A percentile compares a stretch with the other conserved stretches of the same genome.
Evolutionary conservation across 805 yeast genomes (phyloP).

Genomic region (Candida manassasensis): DNA sequence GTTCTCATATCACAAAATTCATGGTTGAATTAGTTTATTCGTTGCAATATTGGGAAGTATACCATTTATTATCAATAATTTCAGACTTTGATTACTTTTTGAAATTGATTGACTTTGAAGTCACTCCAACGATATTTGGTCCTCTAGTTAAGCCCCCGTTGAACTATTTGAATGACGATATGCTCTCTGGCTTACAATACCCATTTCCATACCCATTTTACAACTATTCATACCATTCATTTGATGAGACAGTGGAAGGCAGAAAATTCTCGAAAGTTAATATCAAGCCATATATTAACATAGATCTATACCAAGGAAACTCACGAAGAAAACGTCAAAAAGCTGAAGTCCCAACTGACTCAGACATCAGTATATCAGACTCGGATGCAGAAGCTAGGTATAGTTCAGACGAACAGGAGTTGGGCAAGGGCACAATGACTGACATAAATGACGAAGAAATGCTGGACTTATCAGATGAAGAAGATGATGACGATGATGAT

Average conservation of each 20-base stretch:
- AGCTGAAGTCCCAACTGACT: background rate
- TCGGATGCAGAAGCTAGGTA: conserved; percentile 2
- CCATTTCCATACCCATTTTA: conserved; percentile 45
- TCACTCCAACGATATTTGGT: conserved; percentile 33
- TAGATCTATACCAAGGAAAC: conserved; percentile 21
- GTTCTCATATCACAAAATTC: conserved; percentile 36
- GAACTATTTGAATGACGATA: conserved; percentile 29
- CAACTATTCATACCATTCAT: conserved; percentile 39
- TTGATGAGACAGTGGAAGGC: conserved; percentile 22
- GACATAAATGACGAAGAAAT: conserved; percentile 2
- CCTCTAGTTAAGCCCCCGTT: conserved; percentile 37
- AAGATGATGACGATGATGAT: conserved; percentile 6
- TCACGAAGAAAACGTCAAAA: conserved; percentile 3
- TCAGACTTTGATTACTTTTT: conserved; percentile 32
- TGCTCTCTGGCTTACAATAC: conserved; percentile 39
- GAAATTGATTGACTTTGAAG: conserved; percentile 30
- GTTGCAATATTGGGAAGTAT: conserved; percentile 41
- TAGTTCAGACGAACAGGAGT: background rate
- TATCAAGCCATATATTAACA: conserved; percentile 34
- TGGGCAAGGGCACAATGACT: background rate
- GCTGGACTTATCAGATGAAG: conserved; percentile 8
- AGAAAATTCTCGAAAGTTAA: conserved; percentile 22
- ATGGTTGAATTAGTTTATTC: conserved; percentile 35
- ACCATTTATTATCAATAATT: conserved; percentile 31
- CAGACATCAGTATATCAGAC: background rate